Conservation (phyloP, 306 rosid genomes). For the Inga oerstediana region DNA sequence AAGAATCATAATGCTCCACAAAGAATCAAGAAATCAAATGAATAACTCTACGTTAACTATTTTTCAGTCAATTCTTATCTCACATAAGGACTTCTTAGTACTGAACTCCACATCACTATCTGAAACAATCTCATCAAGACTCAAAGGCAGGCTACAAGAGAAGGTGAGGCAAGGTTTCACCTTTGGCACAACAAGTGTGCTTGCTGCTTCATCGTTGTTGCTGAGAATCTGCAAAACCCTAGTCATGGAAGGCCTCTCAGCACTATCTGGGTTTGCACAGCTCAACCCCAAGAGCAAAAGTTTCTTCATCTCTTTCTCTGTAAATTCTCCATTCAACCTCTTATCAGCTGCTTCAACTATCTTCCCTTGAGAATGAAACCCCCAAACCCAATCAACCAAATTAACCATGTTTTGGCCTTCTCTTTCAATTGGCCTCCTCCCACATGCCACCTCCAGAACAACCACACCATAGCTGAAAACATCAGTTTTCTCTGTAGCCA, state of each 20-base stretch:
- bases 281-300: slow-evolving; percentile 39
- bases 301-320: slow-evolving; percentile 37
- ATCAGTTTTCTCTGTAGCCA: slow-evolving; percentile 76
- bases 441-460: slow-evolving; percentile 46
- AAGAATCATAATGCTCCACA: not conserved
- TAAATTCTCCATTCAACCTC: slow-evolving; percentile 37
- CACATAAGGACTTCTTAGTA: slow-evolving; percentile 32
- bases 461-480: slow-evolving; percentile 82
- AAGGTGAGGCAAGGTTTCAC: slow-evolving; percentile 41
- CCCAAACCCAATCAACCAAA: slow-evolving; percentile 51
- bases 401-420: slow-evolving; percentile 44
- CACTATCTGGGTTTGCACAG: slow-evolving; percentile 36
- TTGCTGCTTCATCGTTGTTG: not conserved
- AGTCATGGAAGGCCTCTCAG: slow-evolving; percentile 5
- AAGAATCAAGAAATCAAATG: slow-evolving; percentile 39
- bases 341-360: slow-evolving; percentile 44
- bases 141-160: slow-evolving; percentile 35
- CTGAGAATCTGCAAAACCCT: slow-evolving; percentile 3
- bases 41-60: not conserved
- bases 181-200: slow-evolving; percentile 2
- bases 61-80: slow-evolving; percentile 41
- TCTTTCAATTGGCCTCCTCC: slow-evolving; percentile 47
- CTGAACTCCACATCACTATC: slow-evolving; percentile 50
- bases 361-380: slow-evolving; percentile 42
- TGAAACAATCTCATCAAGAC: slow-evolving; percentile 57